A percentile compares a stretch with the other conserved stretches of the same genome.
phyloP scores from a whole-genome alignment of 2,329 filamentous ascomycete species.

The Neoscytalidium dimidiatum region DNA sequence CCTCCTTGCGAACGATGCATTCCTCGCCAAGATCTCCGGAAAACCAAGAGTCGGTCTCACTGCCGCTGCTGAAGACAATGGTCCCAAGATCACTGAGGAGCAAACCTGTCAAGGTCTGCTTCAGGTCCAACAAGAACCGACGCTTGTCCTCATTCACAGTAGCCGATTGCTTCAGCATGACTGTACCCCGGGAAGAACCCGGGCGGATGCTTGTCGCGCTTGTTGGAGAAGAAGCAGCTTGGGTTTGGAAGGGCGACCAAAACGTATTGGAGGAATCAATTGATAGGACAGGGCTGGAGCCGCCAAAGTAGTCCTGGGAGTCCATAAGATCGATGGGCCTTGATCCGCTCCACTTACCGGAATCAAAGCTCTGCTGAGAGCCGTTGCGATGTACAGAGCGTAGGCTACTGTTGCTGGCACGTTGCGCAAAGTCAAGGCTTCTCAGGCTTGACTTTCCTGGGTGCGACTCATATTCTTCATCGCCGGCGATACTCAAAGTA shows the following conservation, averaged over 20 bases:
- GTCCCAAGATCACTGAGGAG: slow-evolving; percentile 87
- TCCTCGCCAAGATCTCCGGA: slow-evolving; percentile 57
- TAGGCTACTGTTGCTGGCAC: slow-evolving; percentile 59
- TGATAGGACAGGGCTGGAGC: slow-evolving; percentile 67
- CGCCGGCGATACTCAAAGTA: slow-evolving; percentile 50
- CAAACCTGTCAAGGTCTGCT: slow-evolving; percentile 78
- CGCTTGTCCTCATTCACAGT: slow-evolving; percentile 69
- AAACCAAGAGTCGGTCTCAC: slow-evolving; percentile 92
- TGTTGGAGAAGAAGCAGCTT: slow-evolving; percentile 61
- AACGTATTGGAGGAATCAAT: slow-evolving; percentile 79
- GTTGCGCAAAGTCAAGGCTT: slow-evolving; percentile 49
- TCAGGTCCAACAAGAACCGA: slow-evolving; percentile 75
- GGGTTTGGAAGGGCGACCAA: slow-evolving; percentile 83
- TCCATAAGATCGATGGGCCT: slow-evolving; percentile 66
- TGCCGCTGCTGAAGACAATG: slow-evolving; percentile 81
- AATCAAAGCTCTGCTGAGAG: slow-evolving; percentile 71
- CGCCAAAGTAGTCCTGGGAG: slow-evolving; percentile 69
- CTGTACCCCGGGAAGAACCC: slow-evolving; percentile 67
- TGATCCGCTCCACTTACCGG: slow-evolving; percentile 61
- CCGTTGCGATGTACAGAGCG: slow-evolving; percentile 62
- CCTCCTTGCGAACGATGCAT: slow-evolving; percentile 40
- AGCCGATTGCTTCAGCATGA: slow-evolving; percentile 59
- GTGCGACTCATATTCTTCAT: slow-evolving; percentile 47
- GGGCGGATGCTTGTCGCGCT: slow-evolving; percentile 64
- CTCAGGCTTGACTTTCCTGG: slow-evolving; percentile 37